These are phyloP conservation scores for Coniella vitis DNA, from an alignment of 2,329 filamentous ascomycete genomes.

Conservation along the genomic window DNA sequence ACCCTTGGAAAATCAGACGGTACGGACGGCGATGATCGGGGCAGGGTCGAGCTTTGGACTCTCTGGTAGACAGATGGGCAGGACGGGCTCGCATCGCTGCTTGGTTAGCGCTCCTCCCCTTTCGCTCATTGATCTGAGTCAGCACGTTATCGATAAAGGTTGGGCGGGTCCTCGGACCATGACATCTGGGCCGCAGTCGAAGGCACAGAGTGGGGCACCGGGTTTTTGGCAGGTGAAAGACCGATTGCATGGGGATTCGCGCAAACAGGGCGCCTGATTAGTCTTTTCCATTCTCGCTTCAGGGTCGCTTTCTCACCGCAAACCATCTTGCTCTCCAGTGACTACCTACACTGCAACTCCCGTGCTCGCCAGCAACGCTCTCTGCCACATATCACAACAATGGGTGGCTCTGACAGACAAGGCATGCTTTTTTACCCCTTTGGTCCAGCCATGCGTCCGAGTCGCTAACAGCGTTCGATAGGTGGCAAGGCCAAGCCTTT, in stretches of 20 bases:
- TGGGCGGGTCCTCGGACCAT: too few species aligned
- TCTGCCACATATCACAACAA: constrained; percentile 28
- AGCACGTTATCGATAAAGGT: constrained; percentile 7
- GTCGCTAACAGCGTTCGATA: constrained; percentile 27
- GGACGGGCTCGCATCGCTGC: neutral
- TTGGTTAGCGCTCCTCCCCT: neutral
- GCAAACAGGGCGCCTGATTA: neutral
- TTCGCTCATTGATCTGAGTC: neutral
- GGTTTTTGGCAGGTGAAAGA: neutral
- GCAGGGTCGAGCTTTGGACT: too few species aligned
- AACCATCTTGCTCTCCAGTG: neutral
- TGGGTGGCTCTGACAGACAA: constrained; percentile 63
- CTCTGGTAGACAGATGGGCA: too few species aligned
- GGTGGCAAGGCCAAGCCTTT: constrained; percentile 78
- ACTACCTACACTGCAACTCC: too few species aligned
- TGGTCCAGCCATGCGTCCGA: neutral
- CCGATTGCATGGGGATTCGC: neutral
- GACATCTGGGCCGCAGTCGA: neutral
- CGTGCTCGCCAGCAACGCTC: too few species aligned
- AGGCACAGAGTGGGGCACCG: constrained; percentile 2
- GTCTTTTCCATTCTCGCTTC: neutral
- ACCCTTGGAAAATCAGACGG: too few species aligned
- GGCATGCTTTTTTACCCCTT: constrained; percentile 33
- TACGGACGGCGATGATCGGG: too few species aligned
- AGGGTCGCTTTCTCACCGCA: neutral